phyloP scores from a whole-genome alignment of 2,329 filamentous ascomycete species.

The Alternaria longipes region DNA sequence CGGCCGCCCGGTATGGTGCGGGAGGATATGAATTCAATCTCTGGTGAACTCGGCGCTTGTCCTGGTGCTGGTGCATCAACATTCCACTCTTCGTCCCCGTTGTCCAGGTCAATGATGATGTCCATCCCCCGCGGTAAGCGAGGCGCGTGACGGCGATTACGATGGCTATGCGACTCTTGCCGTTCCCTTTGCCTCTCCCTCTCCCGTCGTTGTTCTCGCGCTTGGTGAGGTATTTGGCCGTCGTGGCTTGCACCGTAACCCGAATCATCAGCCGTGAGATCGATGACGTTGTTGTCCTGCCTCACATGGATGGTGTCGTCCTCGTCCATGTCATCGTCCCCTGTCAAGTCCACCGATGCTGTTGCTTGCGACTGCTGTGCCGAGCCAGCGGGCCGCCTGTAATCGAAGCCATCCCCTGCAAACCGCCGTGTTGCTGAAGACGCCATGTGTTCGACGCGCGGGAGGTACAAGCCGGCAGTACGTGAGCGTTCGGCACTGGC shows the following conservation, averaged over 20 bases:
- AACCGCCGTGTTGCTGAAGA: conserved; percentile 48
- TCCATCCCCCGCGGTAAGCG: conserved; percentile 54
- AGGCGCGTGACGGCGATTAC: conserved; percentile 26
- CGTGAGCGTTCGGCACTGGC: conserved; percentile 4
- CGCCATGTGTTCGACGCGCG: conserved; percentile 39
- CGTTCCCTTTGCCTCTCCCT: too few species aligned
- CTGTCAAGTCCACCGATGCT: conserved; percentile 54
- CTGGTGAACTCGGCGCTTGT: conserved; percentile 49
- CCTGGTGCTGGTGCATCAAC: conserved; percentile 26
- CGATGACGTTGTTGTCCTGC: conserved; percentile 32
- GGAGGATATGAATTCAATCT: conserved; percentile 60
- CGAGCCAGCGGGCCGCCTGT: conserved; percentile 60
- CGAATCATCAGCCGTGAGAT: conserved; percentile 45
- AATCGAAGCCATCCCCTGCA: conserved; percentile 65
- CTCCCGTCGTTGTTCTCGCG: too few species aligned
- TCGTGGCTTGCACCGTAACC: conserved; percentile 27
- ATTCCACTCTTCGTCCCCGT: conserved; percentile 34
- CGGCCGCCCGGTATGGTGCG: conserved; percentile 34
- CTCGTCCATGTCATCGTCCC: conserved; percentile 19
- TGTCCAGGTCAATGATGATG: conserved; percentile 56
- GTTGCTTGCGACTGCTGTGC: conserved; percentile 14
- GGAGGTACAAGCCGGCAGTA: conserved; percentile 29
- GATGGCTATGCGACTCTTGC: conserved; percentile 1
- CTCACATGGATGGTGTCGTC: conserved; percentile 21
- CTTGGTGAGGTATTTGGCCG: too few species aligned